phyloP scores from a whole-genome alignment of 2,329 filamentous ascomycete species.

The Fusarium falciforme region DNA sequence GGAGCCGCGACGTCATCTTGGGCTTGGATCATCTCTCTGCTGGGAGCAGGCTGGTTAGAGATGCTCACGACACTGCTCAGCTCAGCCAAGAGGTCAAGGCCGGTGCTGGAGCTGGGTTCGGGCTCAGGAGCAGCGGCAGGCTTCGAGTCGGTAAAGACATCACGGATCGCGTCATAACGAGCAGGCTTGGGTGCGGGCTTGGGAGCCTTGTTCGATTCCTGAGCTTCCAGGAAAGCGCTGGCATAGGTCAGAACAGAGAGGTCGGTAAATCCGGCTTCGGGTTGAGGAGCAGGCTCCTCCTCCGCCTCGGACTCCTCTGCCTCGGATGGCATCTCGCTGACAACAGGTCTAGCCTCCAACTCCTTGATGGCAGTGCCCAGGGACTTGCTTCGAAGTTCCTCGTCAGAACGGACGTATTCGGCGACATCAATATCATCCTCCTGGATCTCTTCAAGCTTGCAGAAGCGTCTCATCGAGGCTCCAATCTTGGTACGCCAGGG shows the following conservation, averaged over 20 bases:
- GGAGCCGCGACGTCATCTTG: conserved; percentile 1
- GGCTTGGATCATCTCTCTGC: conserved; percentile 2
- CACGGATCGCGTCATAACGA: conserved; percentile 54
- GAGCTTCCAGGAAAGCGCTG: conserved; percentile 46
- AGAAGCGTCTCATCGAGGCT: conserved; percentile 51
- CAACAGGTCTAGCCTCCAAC: conserved; percentile 45
- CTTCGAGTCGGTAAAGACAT: conserved; percentile 54
- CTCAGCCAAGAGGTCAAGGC: conserved; percentile 50
- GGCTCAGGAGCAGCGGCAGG: conserved; percentile 43
- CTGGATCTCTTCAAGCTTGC: conserved; percentile 50
- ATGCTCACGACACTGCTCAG: conserved; percentile 49
- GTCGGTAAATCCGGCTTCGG: conserved; percentile 42
- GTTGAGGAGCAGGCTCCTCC: conserved; percentile 37
- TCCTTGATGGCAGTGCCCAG: conserved; percentile 51
- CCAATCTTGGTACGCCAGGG: conserved; percentile 51
- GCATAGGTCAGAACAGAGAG: conserved; percentile 49
- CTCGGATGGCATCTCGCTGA: conserved; percentile 43
- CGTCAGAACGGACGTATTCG: conserved; percentile 49
- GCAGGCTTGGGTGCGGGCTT: conserved; percentile 46
- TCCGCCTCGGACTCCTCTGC: conserved; percentile 42
- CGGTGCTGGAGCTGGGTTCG: conserved; percentile 37
- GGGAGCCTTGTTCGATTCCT: conserved; percentile 41
- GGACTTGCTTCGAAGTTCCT: conserved; percentile 49
- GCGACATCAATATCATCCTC: conserved; percentile 48
- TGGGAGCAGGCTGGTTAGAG: conserved; percentile 33